Conservation (phyloP, 163 green algal genomes). For the Chlamydomonas reinhardtii region DNA sequence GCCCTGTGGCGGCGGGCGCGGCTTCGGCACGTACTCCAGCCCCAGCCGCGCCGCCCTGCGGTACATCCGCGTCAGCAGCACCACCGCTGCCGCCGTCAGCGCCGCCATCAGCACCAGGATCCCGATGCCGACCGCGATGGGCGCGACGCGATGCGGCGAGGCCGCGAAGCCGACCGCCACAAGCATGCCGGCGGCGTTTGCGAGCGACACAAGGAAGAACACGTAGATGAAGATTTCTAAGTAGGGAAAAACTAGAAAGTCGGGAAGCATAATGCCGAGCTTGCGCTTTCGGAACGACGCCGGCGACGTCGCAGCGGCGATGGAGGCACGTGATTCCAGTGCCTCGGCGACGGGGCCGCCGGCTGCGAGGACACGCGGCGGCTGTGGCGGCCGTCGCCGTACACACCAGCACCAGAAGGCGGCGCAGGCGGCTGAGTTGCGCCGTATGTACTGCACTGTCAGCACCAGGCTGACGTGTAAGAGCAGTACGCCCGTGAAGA, state of each 20-base stretch:
- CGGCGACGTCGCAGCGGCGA: background rate
- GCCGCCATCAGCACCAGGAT: constrained; percentile 8
- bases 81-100: background rate
- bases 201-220: constrained; percentile 17
- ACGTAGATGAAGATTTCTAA: constrained; percentile 6
- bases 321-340: too few relatives aligned
- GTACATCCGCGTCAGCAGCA: background rate
- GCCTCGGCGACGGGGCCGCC: background rate
- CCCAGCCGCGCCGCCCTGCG: background rate
- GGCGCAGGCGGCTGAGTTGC: background rate
- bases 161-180: constrained; percentile 1
- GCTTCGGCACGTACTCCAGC: background rate
- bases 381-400: background rate
- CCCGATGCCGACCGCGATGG: background rate
- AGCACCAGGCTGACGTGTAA: background rate
- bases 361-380: background rate
- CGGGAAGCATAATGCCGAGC: background rate
- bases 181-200: background rate
- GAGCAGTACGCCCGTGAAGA: background rate
- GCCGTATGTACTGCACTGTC: background rate
- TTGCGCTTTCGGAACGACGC: background rate
- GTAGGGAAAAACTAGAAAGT: constrained; percentile 34
- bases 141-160: background rate
- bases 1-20: background rate
- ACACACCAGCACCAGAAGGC: too few relatives aligned